Evolutionary conservation across 495 filamentous ascomycete species (phyloP).

Genomic region (Penicillium cosmopolitanum): DNA sequence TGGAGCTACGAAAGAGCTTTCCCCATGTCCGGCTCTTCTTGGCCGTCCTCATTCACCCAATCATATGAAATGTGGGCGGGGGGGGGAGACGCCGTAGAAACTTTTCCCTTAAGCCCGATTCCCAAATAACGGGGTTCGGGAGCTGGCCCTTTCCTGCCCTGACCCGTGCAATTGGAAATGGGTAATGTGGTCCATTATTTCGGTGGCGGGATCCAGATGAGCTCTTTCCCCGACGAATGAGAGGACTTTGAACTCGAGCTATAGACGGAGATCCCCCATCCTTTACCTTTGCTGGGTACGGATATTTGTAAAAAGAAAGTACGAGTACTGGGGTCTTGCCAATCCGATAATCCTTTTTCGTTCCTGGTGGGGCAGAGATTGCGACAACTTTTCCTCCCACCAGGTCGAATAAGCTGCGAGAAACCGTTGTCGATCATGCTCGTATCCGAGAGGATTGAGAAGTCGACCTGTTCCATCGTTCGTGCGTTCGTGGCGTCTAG

Average conservation of each 20-base stretch:
- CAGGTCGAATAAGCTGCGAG: conserved; percentile 17
- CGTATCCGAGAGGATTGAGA: neutral
- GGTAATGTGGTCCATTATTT: neutral
- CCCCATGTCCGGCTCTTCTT: conserved; percentile 1
- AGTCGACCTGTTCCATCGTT: conserved; percentile 5
- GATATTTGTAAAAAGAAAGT: neutral
- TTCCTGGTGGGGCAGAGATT: neutral
- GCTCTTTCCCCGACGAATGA: conserved; percentile 18
- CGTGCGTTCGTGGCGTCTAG: conserved; percentile 3
- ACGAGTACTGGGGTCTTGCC: neutral
- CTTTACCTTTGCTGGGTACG: neutral
- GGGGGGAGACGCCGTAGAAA: neutral
- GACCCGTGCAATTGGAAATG: conserved; percentile 1
- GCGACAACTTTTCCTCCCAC: neutral
- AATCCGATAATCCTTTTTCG: too few species aligned
- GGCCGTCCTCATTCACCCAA: neutral
- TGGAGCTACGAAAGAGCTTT: conserved; percentile 1
- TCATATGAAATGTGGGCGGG: neutral
- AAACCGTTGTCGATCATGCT: conserved; percentile 35
- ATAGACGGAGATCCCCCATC: neutral
- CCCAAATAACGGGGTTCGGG: conserved; percentile 7
- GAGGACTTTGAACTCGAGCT: neutral
- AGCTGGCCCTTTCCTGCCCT: conserved; percentile 1
- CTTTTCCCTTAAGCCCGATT: neutral
- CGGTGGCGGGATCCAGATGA: conserved; percentile 3